Base-by-base conservation (phyloP, 805 yeast genomes). In the Priceomyces haplophilus region DNA sequence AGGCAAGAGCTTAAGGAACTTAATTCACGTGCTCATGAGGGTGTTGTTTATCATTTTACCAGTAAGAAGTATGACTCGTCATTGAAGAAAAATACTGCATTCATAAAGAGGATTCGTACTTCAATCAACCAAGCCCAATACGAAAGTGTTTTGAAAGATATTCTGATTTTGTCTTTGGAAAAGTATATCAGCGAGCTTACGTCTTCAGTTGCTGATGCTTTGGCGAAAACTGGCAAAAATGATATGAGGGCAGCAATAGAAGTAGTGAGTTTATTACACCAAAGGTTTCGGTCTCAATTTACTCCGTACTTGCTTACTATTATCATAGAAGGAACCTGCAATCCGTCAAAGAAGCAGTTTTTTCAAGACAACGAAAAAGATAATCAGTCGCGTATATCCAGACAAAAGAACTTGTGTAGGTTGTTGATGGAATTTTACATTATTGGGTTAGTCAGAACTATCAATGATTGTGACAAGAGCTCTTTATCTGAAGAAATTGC, bases 11-110 rank as follows among this genome's bases (percentile, higher is more conserved):
- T 53, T 23, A 38, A 17, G 19, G 60, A 69, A 38, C 60, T 78
- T 19, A 82, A 83, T 52, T 32, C 44, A 0, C 51, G 57, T 41
- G 82, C 84, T 1, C 80, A 87, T 85, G 57, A 61, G 27, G 85
- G 81, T 1, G 74, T 64, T 17, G 41, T 21, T 12, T 45, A 46
- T 12, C 48, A 51, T 17, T 16, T 34, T 7, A 40, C 49, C 5
- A 48, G 54, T 1, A 20, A 48, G 11, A 77, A 75, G 47, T 59
- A 81, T 7, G 96, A 89, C 56, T 69, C 95, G 0, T 83, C 90
- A 43, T 67, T 89, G 50, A 89, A 89, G 68, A 86, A 83, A 59
- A 87, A 90, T 56, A 79, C 88, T 3, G 84, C 88, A 0, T 85
- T 87, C 54, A 81, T 88, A 39, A 85, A 82, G 57, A 84, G 83